Percentiles rank a stretch among this genome's conserved stretches.
Evolutionary conservation across 305 asterid genomes (phyloP).

Genomic region (Solanum hybrid): DNA sequence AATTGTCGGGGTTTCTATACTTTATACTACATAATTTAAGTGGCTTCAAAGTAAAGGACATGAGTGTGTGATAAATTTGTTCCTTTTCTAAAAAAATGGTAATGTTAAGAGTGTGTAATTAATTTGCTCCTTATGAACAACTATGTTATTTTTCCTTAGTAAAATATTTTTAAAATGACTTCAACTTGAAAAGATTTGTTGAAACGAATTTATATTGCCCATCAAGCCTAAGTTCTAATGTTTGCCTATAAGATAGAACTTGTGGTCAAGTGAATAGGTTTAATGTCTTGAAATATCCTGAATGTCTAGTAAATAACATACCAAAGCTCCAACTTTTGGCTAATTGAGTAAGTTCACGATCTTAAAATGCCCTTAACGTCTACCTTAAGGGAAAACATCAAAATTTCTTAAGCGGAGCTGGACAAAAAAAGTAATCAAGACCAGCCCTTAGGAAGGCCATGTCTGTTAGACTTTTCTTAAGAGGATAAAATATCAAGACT

Average conservation of each 20-base stretch:
- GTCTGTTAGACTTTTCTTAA: not conserved
- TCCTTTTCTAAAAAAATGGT: not conserved
- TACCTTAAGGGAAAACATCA: not conserved
- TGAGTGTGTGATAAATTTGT: not conserved
- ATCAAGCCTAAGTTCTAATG: not conserved
- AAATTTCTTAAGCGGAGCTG: not conserved
- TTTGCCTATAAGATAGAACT: not conserved
- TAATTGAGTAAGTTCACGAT: not conserved
- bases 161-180: not conserved
- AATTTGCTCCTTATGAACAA: not conserved
- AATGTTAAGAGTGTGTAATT: not conserved
- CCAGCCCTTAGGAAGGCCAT: not conserved
- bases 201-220: not conserved
- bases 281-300: not conserved
- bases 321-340: not conserved
- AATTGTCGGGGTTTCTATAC: not conserved
- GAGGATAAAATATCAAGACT: not conserved
- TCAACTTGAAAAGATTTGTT: not conserved
- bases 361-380: not conserved
- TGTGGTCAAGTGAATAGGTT: not conserved
- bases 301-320: not conserved
- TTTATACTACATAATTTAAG: not conserved
- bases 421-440: not conserved
- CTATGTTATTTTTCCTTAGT: not conserved
- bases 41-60: not conserved